phyloP scores from a whole-genome alignment of 192 early-diverging fungal species.

The Backusella psychrophila region DNA sequence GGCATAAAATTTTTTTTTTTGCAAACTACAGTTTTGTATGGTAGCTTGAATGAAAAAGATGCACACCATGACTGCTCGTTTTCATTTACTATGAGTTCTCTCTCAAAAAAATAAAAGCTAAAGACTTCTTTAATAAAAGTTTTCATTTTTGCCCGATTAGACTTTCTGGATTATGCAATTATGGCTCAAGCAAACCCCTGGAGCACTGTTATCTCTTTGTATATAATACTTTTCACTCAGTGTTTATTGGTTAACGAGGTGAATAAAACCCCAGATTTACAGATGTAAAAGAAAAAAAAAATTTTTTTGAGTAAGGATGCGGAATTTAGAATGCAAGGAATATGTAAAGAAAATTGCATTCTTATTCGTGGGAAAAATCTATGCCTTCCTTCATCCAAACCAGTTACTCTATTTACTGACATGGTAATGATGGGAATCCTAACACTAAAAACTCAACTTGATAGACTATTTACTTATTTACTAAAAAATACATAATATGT shows the following conservation, averaged over 20 bases:
- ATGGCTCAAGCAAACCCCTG: no score
- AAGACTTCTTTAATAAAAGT: no score
- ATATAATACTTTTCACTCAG: no score
- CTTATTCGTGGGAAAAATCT: neutral
- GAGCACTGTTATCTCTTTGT: neutral
- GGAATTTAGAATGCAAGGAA: neutral
- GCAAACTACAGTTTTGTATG: no score
- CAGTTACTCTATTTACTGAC: neutral
- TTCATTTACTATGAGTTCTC: no score
- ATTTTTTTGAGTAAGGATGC: neutral
- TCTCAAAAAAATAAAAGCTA: no score
- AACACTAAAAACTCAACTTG: neutral
- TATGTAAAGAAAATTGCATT: neutral
- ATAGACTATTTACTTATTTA: neutral
- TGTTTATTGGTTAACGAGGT: no score
- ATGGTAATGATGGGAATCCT: neutral
- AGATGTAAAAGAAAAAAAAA: neutral
- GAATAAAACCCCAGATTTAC: neutral
- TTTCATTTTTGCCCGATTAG: no score
- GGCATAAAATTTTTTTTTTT: no score
- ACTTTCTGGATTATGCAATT: no score
- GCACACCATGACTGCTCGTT: no score
- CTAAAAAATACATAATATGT: neutral
- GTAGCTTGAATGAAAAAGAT: no score
- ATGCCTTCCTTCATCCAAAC: neutral